phyloP scores from a whole-genome alignment of 768 basidiomycete species.

The Termitomyces sp. region DNA sequence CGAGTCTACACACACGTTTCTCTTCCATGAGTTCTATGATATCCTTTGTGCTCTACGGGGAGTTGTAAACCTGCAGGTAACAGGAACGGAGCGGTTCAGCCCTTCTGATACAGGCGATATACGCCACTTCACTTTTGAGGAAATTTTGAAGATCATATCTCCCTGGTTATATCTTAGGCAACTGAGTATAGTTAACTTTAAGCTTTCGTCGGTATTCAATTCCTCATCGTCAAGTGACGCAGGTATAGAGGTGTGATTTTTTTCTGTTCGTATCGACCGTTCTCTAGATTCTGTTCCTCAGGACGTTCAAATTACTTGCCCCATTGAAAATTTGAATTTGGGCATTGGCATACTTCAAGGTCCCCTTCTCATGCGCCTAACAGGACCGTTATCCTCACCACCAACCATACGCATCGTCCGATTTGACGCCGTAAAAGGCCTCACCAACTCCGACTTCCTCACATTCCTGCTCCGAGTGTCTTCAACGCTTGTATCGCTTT shows the following conservation, averaged over 20 bases:
- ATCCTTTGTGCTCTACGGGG: conserved; percentile 1
- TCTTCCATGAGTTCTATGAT: conserved; percentile 1
- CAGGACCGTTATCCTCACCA: not conserved
- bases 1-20: not conserved
- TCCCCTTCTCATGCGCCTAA: not conserved
- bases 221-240: not conserved
- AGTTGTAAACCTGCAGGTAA: not conserved
- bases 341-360: not conserved
- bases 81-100: not conserved
- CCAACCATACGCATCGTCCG: not conserved
- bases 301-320: not conserved
- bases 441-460: conserved; percentile 9
- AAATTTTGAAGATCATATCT: conserved; percentile 2
- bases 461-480: conserved; percentile 6
- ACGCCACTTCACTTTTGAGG: conserved; percentile 1
- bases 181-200: not conserved
- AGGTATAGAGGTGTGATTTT: not conserved
- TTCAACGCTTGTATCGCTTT: conserved; percentile 3
- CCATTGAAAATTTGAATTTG: not conserved
- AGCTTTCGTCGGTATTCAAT: not conserved
- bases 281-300: not conserved
- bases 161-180: conserved; percentile 2
- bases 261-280: not conserved
- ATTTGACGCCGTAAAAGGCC: not conserved
- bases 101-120: not conserved